Evolutionary conservation across 2,329 filamentous ascomycete genomes (phyloP).

Genomic region (Orbilia oligospora): DNA sequence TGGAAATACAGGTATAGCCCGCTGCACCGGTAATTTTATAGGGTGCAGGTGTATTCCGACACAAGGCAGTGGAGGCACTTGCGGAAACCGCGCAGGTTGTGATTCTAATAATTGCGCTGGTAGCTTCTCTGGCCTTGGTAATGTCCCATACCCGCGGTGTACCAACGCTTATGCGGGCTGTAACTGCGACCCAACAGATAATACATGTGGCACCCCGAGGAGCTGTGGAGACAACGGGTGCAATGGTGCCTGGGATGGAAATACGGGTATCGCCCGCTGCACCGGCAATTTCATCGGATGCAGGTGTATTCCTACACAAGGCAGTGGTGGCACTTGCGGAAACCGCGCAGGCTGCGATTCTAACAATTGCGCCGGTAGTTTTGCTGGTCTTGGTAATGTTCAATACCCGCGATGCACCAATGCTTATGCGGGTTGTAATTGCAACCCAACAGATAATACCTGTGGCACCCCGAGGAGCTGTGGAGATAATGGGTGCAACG

Average conservation of each 20-base stretch:
- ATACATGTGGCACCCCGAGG: constrained; percentile 33
- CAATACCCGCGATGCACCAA: constrained; percentile 35
- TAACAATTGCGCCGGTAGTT: constrained; percentile 23
- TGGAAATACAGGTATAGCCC: not conserved
- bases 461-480: constrained; percentile 32
- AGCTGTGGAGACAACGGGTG: constrained; percentile 18
- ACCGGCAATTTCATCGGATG: constrained; percentile 23
- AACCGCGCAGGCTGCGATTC: constrained; percentile 20
- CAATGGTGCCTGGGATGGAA: constrained; percentile 24
- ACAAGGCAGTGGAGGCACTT: constrained; percentile 31
- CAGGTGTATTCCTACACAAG: constrained; percentile 35
- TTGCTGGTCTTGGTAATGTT: constrained; percentile 20
- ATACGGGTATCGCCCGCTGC: constrained; percentile 9
- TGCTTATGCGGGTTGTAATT: constrained; percentile 21
- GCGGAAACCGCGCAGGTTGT: constrained; percentile 21
- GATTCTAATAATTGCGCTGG: constrained; percentile 19
- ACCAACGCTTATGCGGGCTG: constrained; percentile 24
- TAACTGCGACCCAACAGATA: constrained; percentile 34
- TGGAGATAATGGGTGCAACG: constrained; percentile 28
- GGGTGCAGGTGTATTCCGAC: constrained; percentile 33
- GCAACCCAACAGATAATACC: constrained; percentile 32
- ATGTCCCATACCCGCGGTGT: constrained; percentile 30
- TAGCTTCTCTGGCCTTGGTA: constrained; percentile 22
- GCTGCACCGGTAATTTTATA: constrained; percentile 23
- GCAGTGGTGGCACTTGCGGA: constrained; percentile 30